Evolutionary conservation across 441 rosid genomes (phyloP).

Genomic region (Corymbia calophylla): DNA sequence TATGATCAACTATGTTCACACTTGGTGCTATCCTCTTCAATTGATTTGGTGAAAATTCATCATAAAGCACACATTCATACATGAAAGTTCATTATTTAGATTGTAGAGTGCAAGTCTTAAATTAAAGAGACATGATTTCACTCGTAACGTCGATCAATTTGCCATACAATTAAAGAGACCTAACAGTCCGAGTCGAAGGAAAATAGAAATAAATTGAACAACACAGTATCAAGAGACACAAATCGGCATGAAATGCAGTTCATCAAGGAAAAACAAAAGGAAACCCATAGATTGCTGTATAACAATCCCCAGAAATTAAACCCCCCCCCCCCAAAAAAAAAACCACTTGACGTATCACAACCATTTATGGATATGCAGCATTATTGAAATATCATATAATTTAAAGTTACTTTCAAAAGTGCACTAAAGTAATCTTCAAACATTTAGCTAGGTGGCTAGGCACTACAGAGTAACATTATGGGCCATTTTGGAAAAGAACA

Average conservation of each 20-base stretch:
- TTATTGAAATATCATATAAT: not conserved
- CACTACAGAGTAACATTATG: not conserved
- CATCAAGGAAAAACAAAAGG: not conserved
- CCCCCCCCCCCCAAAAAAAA: not conserved
- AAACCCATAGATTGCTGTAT: not conserved
- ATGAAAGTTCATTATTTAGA: not conserved
- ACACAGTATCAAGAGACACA: not conserved
- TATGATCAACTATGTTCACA: not conserved
- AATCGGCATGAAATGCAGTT: not conserved
- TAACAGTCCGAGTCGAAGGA: not conserved
- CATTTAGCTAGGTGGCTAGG: not conserved
- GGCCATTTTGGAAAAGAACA: not conserved
- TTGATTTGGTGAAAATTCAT: not conserved
- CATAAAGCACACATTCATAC: not conserved
- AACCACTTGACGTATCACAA: not conserved
- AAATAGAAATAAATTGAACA: not conserved
- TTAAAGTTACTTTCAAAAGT: not conserved
- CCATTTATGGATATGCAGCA: not conserved
- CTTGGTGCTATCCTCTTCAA: not conserved
- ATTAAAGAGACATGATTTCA: not conserved
- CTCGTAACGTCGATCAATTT: not conserved
- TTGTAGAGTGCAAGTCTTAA: not conserved
- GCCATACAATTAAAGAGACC: not conserved
- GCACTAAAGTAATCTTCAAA: not conserved
- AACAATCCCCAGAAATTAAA: not conserved